These are phyloP conservation scores for Amylocystis lapponica DNA, from an alignment of 768 basidiomycete species.

Conservation along the genomic window DNA sequence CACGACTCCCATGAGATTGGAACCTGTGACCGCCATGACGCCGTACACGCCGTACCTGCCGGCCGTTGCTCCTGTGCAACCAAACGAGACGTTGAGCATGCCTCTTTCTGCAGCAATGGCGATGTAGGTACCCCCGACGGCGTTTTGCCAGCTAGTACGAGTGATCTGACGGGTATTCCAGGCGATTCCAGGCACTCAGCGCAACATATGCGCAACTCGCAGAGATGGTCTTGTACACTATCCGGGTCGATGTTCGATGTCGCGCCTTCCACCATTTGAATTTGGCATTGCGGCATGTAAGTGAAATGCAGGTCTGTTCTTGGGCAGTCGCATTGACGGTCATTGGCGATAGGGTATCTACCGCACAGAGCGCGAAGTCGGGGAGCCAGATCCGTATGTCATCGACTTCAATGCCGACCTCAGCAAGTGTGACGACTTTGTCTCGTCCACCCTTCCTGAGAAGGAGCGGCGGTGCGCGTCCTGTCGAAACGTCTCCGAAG, in stretches of 20 bases:
- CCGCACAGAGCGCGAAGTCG: conserved; percentile 70
- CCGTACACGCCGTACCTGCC: conserved; percentile 42
- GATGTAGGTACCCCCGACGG: conserved; percentile 52
- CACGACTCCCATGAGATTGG: conserved; percentile 42
- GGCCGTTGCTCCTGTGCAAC: conserved; percentile 28
- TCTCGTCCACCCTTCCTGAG: conserved; percentile 53
- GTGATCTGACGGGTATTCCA: conserved; percentile 26
- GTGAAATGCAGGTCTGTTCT: background rate
- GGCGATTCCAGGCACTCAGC: conserved; percentile 87
- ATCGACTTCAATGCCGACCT: conserved; percentile 82
- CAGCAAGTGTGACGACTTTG: conserved; percentile 66
- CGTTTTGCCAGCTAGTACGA: background rate
- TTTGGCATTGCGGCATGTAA: conserved; percentile 60
- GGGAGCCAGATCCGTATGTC: conserved; percentile 89
- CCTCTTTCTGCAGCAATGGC: conserved; percentile 88
- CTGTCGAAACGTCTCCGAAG: background rate
- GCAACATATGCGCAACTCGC: conserved; percentile 89
- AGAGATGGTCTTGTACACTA: conserved; percentile 78
- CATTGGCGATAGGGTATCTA: conserved; percentile 66
- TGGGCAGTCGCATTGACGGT: background rate
- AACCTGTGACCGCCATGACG: conserved; percentile 42
- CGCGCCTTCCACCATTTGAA: conserved; percentile 77
- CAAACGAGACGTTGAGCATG: conserved; percentile 52
- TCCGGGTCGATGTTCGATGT: conserved; percentile 85
- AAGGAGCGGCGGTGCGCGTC: conserved; percentile 61